phyloP scores from a whole-genome alignment of 1,284 basidiomycete genomes.

The Sporisorium iseilematis-ciliati region DNA sequence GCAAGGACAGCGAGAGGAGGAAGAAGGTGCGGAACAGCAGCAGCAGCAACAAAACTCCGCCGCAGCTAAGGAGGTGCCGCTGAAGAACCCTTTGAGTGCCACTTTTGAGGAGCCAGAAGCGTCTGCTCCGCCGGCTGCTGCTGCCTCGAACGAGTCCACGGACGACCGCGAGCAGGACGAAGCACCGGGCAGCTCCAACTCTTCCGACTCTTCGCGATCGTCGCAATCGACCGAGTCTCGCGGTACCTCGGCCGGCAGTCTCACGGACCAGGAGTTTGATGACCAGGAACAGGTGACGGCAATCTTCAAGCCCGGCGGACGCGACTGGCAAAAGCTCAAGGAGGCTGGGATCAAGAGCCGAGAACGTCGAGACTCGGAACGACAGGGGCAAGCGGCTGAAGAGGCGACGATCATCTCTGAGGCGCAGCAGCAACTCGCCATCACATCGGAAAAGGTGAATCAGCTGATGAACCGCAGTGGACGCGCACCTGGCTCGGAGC shows the following conservation, averaged over 20 bases:
- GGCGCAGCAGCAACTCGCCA: constrained; percentile 49
- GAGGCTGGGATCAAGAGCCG: constrained; percentile 53
- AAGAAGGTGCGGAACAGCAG: constrained; percentile 7
- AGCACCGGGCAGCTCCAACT: constrained; percentile 31
- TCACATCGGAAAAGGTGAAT: constrained; percentile 58
- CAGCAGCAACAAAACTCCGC: constrained; percentile 6
- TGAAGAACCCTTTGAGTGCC: constrained; percentile 41
- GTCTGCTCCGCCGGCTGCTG: not conserved
- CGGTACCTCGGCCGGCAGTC: constrained; percentile 27
- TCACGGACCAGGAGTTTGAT: constrained; percentile 47
- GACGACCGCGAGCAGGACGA: constrained; percentile 32
- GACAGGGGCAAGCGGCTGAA: constrained; percentile 22
- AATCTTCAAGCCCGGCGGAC: constrained; percentile 55
- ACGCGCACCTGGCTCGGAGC: constrained; percentile 28
- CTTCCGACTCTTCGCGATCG: constrained; percentile 46
- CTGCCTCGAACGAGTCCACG: constrained; percentile 6
- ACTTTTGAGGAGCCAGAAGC: constrained; percentile 43
- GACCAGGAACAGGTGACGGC: constrained; percentile 61
- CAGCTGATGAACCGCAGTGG: constrained; percentile 54
- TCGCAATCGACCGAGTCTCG: constrained; percentile 38
- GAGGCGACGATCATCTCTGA: constrained; percentile 44
- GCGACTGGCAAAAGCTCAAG: constrained; percentile 62
- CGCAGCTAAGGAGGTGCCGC: constrained; percentile 7
- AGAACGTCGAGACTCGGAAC: constrained; percentile 50
- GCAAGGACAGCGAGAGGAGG: constrained; percentile 16